phyloP scores from a whole-genome alignment of 2,329 filamentous ascomycete species.

The Geosmithia flava region DNA sequence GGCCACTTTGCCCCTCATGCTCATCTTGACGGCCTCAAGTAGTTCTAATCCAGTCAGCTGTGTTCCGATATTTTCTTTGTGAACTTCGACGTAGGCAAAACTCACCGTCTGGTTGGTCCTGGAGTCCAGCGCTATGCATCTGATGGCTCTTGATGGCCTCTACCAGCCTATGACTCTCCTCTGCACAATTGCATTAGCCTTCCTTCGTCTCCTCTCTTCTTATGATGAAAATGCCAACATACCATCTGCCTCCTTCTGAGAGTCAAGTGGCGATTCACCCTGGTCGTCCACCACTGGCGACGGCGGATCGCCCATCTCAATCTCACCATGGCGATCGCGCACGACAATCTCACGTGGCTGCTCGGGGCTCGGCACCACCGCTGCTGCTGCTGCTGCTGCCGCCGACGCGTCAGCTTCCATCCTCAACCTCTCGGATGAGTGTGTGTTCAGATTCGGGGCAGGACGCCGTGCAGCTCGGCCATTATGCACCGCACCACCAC shows the following conservation, averaged over 20 bases:
- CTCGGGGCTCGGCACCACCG: background rate
- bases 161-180: constrained; percentile 45
- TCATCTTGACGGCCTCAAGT: constrained; percentile 55
- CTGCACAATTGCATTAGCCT: constrained; percentile 16
- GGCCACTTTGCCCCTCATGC: constrained; percentile 59
- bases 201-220: background rate
- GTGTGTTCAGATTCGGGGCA: background rate
- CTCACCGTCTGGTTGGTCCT: constrained; percentile 55
- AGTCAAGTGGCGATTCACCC: constrained; percentile 42
- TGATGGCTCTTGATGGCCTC: constrained; percentile 51
- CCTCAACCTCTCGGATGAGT: too few relatives aligned
- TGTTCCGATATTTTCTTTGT: background rate
- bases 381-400: too few relatives aligned
- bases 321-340: constrained; percentile 49
- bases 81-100: constrained; percentile 1
- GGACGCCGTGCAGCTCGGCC: constrained; percentile 12
- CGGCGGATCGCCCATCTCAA: constrained; percentile 46
- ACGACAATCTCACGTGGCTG: constrained; percentile 41
- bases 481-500: constrained; percentile 40
- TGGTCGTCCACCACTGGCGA: constrained; percentile 39
- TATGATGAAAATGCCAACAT: constrained; percentile 10
- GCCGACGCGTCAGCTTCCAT: too few relatives aligned
- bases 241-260: constrained; percentile 44
- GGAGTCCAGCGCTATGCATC: constrained; percentile 37
- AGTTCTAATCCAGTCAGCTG: constrained; percentile 36